Conservation (phyloP, 2,329 filamentous ascomycete species). For the Allantophomopsis lycopodina region DNA sequence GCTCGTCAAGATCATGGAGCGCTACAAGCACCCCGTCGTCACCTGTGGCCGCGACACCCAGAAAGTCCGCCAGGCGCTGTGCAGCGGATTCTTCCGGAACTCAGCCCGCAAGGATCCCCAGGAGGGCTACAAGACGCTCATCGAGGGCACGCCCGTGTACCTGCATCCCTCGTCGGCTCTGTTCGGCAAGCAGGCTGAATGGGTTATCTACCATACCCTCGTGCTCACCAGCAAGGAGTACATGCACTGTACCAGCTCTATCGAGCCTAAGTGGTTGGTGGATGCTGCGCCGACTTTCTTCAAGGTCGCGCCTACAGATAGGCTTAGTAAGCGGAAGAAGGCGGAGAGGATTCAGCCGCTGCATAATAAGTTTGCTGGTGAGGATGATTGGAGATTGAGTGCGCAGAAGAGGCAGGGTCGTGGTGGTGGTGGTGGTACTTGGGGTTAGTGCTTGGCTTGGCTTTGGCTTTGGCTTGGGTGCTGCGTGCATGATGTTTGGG, state of each 20-base stretch:
- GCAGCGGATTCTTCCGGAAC: conserved; percentile 91
- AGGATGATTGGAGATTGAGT: conserved; percentile 90
- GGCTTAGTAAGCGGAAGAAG: conserved; percentile 80
- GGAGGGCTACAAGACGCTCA: conserved; percentile 95
- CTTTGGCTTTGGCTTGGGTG: too few relatives aligned
- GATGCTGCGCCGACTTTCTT: conserved; percentile 98
- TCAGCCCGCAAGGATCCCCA: conserved; percentile 87
- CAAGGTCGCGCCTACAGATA: conserved; percentile 83
- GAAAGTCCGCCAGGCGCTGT: conserved; percentile 78
- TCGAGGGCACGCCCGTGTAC: conserved; percentile 88
- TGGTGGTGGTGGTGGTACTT: conserved; percentile 82
- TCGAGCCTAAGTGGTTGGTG: conserved; percentile 89
- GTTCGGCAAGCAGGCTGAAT: conserved; percentile 92
- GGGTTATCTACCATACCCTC: conserved; percentile 86
- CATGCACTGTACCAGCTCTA: conserved; percentile 87
- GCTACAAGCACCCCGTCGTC: conserved; percentile 70
- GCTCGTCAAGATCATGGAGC: conserved; percentile 83
- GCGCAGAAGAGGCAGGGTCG: conserved; percentile 77
- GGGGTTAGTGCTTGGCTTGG: conserved; percentile 51
- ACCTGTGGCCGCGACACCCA: conserved; percentile 82
- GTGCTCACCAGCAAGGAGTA: conserved; percentile 95
- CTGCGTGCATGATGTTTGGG: too few relatives aligned
- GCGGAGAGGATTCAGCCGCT: conserved; percentile 90
- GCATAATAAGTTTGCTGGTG: conserved; percentile 82
- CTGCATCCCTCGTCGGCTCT: conserved; percentile 84